Percentiles rank a stretch among this genome's conserved stretches.
phyloP scores from a whole-genome alignment of 352 stramenopile species.

The Phytophthora constricta region DNA sequence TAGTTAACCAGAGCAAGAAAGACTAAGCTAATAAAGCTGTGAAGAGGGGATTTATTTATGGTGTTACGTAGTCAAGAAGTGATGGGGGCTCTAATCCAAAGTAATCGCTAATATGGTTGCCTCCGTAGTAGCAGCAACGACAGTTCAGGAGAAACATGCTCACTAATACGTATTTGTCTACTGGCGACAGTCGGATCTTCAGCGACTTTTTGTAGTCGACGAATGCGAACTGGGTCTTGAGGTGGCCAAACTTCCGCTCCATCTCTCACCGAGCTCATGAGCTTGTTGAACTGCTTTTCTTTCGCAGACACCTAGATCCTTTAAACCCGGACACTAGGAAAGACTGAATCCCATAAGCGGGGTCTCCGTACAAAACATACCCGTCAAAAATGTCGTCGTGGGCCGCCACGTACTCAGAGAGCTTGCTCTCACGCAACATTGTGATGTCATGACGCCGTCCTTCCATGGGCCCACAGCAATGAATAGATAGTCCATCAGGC shows the following conservation, averaged over 20 bases:
- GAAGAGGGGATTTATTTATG: not conserved
- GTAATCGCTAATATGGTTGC: not conserved
- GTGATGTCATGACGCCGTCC: conserved; percentile 12
- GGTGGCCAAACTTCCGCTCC: conserved; percentile 10
- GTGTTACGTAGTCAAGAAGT: not conserved
- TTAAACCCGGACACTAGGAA: conserved; percentile 11
- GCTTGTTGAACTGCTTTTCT: conserved; percentile 13
- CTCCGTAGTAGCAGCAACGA: conserved; percentile 3
- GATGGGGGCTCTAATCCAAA: not conserved
- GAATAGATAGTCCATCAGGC: conserved; percentile 4
- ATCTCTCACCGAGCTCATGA: conserved; percentile 9
- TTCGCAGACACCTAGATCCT: conserved; percentile 1
- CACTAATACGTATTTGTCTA: conserved; percentile 11
- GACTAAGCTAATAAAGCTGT: conserved; percentile 13
- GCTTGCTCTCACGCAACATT: conserved; percentile 11
- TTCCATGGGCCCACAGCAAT: conserved; percentile 19
- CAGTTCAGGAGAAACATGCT: conserved; percentile 6
- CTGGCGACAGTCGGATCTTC: conserved; percentile 5
- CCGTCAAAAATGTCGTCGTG: conserved; percentile 14
- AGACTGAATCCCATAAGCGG: conserved; percentile 12
- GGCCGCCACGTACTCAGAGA: not conserved
- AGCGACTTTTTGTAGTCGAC: conserved; percentile 14
- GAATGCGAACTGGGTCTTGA: conserved; percentile 10
- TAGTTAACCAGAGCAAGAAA: conserved; percentile 1
- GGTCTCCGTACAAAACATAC: conserved; percentile 13